Percentiles rank a stretch among this genome's conserved stretches.
phyloP scores from a whole-genome alignment of 495 filamentous ascomycete genomes.

The Tuber indicum region DNA sequence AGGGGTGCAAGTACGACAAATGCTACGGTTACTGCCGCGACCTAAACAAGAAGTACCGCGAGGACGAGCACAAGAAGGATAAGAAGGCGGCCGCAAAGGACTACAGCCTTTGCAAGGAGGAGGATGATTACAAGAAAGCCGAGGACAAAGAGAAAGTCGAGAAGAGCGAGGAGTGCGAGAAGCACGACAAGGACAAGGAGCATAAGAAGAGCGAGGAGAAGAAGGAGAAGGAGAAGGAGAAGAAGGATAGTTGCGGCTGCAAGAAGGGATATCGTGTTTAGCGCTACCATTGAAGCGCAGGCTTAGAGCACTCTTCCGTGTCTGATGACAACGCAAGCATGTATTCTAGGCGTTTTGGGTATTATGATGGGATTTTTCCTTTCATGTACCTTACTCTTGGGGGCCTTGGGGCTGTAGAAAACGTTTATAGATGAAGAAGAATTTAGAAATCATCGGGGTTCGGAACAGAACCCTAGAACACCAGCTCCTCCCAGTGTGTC shows the following conservation, averaged over 20 bases:
- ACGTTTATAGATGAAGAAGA: too few relatives aligned
- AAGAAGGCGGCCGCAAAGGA: neutral
- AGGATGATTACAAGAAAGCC: neutral
- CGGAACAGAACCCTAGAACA: too few relatives aligned
- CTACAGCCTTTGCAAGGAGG: neutral
- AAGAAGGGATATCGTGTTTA: too few relatives aligned
- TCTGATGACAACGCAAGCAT: neutral
- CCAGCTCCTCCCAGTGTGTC: too few relatives aligned
- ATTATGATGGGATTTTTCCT: neutral
- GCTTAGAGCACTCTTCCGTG: neutral
- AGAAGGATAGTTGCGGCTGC: neutral
- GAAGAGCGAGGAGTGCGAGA: neutral
- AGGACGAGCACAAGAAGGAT: neutral
- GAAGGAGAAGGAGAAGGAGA: neutral
- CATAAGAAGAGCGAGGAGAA: neutral
- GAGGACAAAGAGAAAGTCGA: neutral
- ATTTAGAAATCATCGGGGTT: neutral
- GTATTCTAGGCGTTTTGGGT: neutral
- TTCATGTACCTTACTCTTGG: neutral
- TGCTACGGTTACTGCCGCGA: constrained; percentile 1
- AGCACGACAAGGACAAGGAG: neutral
- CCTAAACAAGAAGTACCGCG: neutral
- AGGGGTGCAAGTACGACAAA: neutral
- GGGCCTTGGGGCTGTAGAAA: neutral
- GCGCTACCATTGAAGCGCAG: neutral